Evolutionary conservation across 495 filamentous ascomycete species (phyloP).

Genomic region (Penicillium cinerascens): DNA sequence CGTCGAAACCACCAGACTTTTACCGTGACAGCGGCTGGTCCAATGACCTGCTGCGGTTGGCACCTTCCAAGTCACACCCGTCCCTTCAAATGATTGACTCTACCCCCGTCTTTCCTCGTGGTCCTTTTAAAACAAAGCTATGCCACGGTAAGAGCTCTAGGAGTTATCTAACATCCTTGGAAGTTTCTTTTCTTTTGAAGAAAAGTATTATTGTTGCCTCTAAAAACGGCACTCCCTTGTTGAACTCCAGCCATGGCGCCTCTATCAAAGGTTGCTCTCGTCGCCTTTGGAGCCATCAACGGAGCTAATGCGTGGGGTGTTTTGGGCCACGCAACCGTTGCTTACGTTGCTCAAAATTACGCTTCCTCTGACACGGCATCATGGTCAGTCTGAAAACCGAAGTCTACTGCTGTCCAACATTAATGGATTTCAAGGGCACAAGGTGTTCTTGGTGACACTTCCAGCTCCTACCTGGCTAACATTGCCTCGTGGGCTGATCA

Average conservation of each 20-base stretch:
- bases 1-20: background rate
- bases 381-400: constrained; percentile 18
- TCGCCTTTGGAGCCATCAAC: constrained; percentile 7
- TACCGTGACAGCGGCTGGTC: background rate
- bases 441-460: constrained; percentile 32
- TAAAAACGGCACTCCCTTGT: background rate
- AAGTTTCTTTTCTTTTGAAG: background rate
- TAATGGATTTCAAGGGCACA: constrained; percentile 18
- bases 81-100: background rate
- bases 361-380: constrained; percentile 39
- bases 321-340: constrained; percentile 60
- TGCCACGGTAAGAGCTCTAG: background rate
- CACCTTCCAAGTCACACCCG: background rate
- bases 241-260: constrained; percentile 2
- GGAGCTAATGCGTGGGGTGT: constrained; percentile 48
- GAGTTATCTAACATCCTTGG: background rate
- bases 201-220: background rate
- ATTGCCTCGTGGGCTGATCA: constrained; percentile 62
- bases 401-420: background rate
- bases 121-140: background rate
- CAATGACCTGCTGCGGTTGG: background rate
- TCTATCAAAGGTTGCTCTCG: constrained; percentile 10
- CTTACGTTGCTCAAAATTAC: constrained; percentile 55
- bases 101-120: background rate
- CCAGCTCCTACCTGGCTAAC: constrained; percentile 53